A percentile compares a stretch with the other conserved stretches of the same genome.
Evolutionary conservation across 2,329 filamentous ascomycete genomes (phyloP).

Genomic region (Fusarium sambucinum): DNA sequence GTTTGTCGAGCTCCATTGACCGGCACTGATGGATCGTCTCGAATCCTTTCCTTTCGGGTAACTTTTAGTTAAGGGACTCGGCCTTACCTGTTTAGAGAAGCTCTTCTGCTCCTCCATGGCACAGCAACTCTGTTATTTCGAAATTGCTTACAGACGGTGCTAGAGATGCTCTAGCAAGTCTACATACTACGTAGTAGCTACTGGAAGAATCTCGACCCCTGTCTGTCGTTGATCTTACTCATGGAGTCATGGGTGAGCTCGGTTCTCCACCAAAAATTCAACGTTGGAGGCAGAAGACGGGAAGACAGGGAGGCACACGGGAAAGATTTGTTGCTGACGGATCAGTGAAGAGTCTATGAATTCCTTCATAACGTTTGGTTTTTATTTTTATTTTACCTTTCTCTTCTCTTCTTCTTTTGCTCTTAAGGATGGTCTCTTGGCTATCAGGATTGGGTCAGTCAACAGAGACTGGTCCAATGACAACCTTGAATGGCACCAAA

Average conservation of each 20-base stretch:
- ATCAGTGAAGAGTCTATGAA: neutral
- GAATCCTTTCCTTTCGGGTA: conserved; percentile 21
- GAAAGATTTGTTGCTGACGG: neutral
- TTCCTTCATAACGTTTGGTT: neutral
- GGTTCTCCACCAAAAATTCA: conserved; percentile 35
- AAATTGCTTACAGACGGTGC: neutral
- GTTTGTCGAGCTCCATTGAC: conserved; percentile 42
- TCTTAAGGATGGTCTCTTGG: neutral
- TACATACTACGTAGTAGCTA: too few relatives aligned
- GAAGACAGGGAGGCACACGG: neutral
- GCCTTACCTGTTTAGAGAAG: conserved; percentile 15
- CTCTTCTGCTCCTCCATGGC: conserved; percentile 15
- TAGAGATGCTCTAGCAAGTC: neutral
- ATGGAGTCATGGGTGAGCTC: conserved; percentile 14
- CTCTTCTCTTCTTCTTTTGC: neutral
- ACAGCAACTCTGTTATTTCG: conserved; percentile 8
- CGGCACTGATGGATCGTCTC: conserved; percentile 39
- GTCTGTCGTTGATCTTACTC: conserved; percentile 33
- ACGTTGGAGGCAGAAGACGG: conserved; percentile 21
- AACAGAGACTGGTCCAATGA: neutral
- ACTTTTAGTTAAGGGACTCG: conserved; percentile 21
- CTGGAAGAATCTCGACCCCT: conserved; percentile 21
- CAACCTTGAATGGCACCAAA: neutral
- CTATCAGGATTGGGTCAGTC: neutral
- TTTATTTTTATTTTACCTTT: neutral